Percentiles rank a stretch among this genome's conserved stretches.
Conservation (phyloP, 2,329 filamentous ascomycete genomes). For the Chaetomium olivaceum region DNA sequence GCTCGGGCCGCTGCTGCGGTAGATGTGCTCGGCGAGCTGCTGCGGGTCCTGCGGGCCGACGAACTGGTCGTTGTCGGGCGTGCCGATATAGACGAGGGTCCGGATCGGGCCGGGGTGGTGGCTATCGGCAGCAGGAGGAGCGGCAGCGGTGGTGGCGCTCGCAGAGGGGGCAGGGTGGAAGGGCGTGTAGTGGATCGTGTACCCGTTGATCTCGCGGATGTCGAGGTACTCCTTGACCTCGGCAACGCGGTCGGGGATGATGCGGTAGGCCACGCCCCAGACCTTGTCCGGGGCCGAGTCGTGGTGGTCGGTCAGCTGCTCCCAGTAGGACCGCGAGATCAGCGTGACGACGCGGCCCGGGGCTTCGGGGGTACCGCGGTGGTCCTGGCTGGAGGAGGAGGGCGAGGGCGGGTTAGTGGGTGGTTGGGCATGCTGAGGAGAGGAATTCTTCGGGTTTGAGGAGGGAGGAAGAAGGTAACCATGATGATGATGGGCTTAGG, state of each 20-base stretch:
- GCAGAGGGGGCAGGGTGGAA: slow-evolving; percentile 63
- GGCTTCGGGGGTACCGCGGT: slow-evolving; percentile 83
- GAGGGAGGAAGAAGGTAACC: background rate
- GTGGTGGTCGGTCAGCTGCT: slow-evolving; percentile 69
- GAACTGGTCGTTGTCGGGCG: slow-evolving; percentile 91
- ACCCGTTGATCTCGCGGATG: slow-evolving; percentile 96
- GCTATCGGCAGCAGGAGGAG: no score
- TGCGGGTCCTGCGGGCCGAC: slow-evolving; percentile 79
- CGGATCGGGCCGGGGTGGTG: slow-evolving; percentile 42
- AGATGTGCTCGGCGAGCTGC: slow-evolving; percentile 77
- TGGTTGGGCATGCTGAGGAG: background rate
- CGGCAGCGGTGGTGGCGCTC: slow-evolving; percentile 21
- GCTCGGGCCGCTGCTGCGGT: slow-evolving; percentile 74
- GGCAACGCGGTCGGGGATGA: slow-evolving; percentile 67
- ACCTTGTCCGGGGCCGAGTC: slow-evolving; percentile 64
- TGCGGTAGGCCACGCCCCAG: slow-evolving; percentile 93
- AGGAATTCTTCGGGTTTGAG: background rate
- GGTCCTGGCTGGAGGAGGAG: slow-evolving; percentile 69
- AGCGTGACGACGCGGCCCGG: slow-evolving; percentile 93
- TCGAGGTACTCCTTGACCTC: slow-evolving; percentile 88
- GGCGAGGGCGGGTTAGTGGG: slow-evolving; percentile 1
- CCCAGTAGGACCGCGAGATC: slow-evolving; percentile 82
- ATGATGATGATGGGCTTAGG: background rate
- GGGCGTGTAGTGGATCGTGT: slow-evolving; percentile 86
- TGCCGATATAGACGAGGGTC: slow-evolving; percentile 87